These are phyloP conservation scores for Lizanozyma gosingica DNA, from an alignment of 1,139 yeast genomes.

Conservation along the genomic window DNA sequence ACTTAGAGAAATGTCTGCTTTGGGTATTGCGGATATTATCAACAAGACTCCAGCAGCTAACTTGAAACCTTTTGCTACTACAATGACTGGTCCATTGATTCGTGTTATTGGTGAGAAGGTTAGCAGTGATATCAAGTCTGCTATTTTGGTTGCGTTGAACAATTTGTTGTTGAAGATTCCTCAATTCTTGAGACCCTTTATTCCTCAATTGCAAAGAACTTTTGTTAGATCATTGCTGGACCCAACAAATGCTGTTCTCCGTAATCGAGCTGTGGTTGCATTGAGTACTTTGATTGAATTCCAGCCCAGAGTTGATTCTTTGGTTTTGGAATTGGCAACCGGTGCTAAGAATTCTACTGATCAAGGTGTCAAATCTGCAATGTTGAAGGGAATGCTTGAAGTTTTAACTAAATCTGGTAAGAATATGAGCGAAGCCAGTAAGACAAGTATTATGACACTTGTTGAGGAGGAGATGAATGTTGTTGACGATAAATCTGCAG, in stretches of 20 bases:
- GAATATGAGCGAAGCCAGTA: slow-evolving; percentile 67
- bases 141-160: slow-evolving; percentile 78
- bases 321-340: slow-evolving; percentile 71
- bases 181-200: slow-evolving; percentile 84
- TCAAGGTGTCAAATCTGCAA: slow-evolving; percentile 71
- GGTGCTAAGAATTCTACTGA: slow-evolving; percentile 56
- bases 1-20: slow-evolving; percentile 78
- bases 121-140: slow-evolving; percentile 82
- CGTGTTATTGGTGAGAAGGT: slow-evolving; percentile 97
- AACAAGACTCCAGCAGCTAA: slow-evolving; percentile 76
- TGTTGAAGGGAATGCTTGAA: slow-evolving; percentile 78
- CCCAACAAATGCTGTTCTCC: slow-evolving; percentile 57
- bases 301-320: slow-evolving; percentile 92
- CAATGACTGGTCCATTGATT: slow-evolving; percentile 93
- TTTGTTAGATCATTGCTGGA: slow-evolving; percentile 89
- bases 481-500: slow-evolving; percentile 51
- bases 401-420: slow-evolving; percentile 76
- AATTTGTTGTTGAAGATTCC: slow-evolving; percentile 77
- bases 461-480: slow-evolving; percentile 63
- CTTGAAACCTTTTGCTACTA: slow-evolving; percentile 83
- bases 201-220: slow-evolving; percentile 96
- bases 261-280: slow-evolving; percentile 86
- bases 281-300: slow-evolving; percentile 78
- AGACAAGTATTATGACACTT: slow-evolving; percentile 58
- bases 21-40: slow-evolving; percentile 82